These are phyloP conservation scores for Leptodermis oblonga DNA, from an alignment of 257 asterid species.

Conservation along the genomic window DNA sequence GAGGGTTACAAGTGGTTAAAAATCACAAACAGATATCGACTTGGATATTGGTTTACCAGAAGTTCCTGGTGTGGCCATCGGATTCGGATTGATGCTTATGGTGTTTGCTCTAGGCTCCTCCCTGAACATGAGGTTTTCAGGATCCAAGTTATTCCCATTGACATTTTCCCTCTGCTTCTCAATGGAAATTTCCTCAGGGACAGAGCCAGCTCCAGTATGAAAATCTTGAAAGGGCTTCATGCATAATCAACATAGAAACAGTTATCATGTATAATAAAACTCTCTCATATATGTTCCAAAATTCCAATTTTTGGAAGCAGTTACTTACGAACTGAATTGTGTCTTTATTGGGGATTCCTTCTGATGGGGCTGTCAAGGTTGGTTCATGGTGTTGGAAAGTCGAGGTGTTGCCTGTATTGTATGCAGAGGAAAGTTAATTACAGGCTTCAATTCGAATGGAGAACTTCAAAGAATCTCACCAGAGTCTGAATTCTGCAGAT, in stretches of 20 bases:
- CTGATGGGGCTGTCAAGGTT: constrained; percentile 61
- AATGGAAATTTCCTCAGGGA: constrained; percentile 33
- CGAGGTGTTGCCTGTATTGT: constrained; percentile 49
- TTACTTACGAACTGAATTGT: constrained; percentile 50
- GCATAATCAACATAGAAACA: constrained; percentile 25
- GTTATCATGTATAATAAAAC: constrained; percentile 26
- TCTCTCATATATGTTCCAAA: background rate
- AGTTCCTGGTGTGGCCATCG: constrained; percentile 59
- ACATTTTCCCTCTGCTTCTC: constrained; percentile 56
- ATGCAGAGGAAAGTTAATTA: constrained; percentile 19
- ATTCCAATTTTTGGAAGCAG: constrained; percentile 5
- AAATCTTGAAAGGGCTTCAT: constrained; percentile 54
- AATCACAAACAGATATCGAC: background rate
- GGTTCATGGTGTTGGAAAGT: constrained; percentile 56
- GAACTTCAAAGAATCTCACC: constrained; percentile 39
- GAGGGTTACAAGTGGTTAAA: constrained; percentile 1
- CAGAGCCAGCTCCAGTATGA: constrained; percentile 42
- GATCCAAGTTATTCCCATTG: constrained; percentile 28
- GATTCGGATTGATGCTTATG: constrained; percentile 30
- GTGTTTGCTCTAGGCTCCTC: constrained; percentile 46
- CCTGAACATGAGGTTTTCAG: constrained; percentile 40
- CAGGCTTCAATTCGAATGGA: background rate
- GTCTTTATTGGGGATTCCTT: constrained; percentile 36
- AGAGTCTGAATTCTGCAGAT: constrained; percentile 72
- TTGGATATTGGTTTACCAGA: constrained; percentile 43